A percentile compares a stretch with the other conserved stretches of the same genome.
These are phyloP conservation scores for Meyerozyma guilliermondii DNA, from an alignment of 1,139 yeast species.

Conservation along the genomic window DNA sequence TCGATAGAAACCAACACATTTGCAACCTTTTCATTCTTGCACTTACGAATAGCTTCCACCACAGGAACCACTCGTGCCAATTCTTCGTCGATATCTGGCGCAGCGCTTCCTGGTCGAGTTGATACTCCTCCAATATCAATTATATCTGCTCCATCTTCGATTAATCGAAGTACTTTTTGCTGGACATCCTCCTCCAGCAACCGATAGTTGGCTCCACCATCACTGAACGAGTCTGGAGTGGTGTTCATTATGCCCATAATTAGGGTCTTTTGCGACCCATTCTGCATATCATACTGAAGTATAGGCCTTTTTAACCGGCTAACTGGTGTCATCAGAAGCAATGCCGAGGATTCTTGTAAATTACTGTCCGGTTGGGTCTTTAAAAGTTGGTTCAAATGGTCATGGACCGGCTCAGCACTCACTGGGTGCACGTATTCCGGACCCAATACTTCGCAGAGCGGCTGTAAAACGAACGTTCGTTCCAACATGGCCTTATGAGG, in stretches of 20 bases:
- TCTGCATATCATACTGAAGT: constrained; percentile 34
- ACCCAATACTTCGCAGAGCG: constrained; percentile 73
- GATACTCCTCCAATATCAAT: constrained; percentile 93
- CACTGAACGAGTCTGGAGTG: constrained; percentile 95
- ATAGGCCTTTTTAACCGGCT: constrained; percentile 19
- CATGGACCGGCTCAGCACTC: constrained; percentile 72
- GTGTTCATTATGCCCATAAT: constrained; percentile 86
- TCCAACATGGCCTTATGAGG: constrained; percentile 91
- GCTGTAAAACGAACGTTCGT: constrained; percentile 84
- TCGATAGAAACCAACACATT: constrained; percentile 67
- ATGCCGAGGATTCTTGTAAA: constrained; percentile 43
- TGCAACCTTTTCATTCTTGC: constrained; percentile 25
- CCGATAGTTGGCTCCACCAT: constrained; percentile 56
- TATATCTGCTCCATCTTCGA: constrained; percentile 57
- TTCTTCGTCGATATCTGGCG: constrained; percentile 57
- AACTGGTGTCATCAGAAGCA: constrained; percentile 44
- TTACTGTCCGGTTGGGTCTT: constrained; percentile 25
- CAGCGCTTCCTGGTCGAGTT: constrained; percentile 75
- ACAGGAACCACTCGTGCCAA: constrained; percentile 65
- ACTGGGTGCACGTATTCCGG: constrained; percentile 71
- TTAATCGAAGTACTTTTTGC: constrained; percentile 39
- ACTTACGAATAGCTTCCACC: constrained; percentile 54
- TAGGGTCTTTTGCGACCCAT: constrained; percentile 35
- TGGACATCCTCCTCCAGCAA: constrained; percentile 25
- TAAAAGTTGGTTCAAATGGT: constrained; percentile 60